phyloP scores from a whole-genome alignment of 2,329 filamentous ascomycete genomes.

The Colletotrichum sp. region DNA sequence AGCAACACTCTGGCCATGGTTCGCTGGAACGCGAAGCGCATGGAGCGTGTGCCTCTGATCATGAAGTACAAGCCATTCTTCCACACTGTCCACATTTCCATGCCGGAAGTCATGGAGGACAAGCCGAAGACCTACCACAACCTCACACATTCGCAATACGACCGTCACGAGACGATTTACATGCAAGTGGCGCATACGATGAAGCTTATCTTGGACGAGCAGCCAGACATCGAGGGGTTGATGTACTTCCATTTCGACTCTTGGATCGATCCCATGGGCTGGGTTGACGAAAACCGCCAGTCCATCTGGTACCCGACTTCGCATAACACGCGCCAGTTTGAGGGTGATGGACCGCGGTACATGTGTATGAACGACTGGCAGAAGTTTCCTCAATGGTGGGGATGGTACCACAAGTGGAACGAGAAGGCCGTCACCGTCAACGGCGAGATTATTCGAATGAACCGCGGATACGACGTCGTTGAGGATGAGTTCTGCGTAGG shows the following conservation, averaged over 20 bases:
- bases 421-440: constrained; percentile 18
- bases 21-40: constrained; percentile 28
- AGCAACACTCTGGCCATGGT: constrained; percentile 31
- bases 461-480: neutral
- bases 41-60: constrained; percentile 30
- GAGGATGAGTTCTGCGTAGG: constrained; percentile 31
- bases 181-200: constrained; percentile 31
- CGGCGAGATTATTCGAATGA: constrained; percentile 7
- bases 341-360: constrained; percentile 22
- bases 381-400: constrained; percentile 25
- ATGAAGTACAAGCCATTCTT: constrained; percentile 34
- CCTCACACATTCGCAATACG: constrained; percentile 30
- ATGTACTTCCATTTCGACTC: constrained; percentile 37
- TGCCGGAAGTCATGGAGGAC: constrained; percentile 23
- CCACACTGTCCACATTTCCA: constrained; percentile 30
- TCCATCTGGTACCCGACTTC: constrained; percentile 31
- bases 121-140: constrained; percentile 23
- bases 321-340: constrained; percentile 9
- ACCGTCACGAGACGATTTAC: constrained; percentile 24
- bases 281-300: constrained; percentile 25
- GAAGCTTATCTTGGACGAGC: constrained; percentile 30
- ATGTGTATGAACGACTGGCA: constrained; percentile 25
- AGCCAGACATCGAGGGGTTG: constrained; percentile 29
- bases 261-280: constrained; percentile 34
- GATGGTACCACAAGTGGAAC: constrained; percentile 20